Evolutionary conservation across 2,329 filamentous ascomycete genomes (phyloP).

Genomic region (Xylaria arbuscula): DNA sequence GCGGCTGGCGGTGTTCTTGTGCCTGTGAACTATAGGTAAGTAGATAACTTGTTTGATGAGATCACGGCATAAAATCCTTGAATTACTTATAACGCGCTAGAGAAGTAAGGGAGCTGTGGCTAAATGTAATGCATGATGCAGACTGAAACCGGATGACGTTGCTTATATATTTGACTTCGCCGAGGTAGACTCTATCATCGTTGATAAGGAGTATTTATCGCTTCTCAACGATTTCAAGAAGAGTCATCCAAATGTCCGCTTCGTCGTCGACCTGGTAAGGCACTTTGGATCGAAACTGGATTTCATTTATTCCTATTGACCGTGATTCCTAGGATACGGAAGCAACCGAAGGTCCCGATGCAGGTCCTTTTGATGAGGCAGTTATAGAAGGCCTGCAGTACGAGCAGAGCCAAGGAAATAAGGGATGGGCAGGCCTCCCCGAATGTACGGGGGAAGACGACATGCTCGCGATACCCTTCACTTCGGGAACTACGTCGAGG

Average conservation of each 20-base stretch:
- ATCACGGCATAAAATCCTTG: too few relatives aligned
- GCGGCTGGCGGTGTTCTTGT: constrained; percentile 85
- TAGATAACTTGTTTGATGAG: not conserved
- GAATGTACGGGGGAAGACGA: constrained; percentile 81
- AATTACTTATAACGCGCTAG: not conserved
- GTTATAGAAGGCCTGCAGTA: constrained; percentile 81
- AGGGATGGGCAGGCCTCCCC: constrained; percentile 81
- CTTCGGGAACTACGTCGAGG: constrained; percentile 88
- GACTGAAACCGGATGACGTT: constrained; percentile 75
- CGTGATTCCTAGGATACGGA: constrained; percentile 75
- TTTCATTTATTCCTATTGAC: constrained; percentile 7
- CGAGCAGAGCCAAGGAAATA: constrained; percentile 72
- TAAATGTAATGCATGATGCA: constrained; percentile 27
- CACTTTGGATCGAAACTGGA: not conserved
- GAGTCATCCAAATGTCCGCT: constrained; percentile 69
- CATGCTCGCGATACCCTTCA: constrained; percentile 89
- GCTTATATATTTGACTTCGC: constrained; percentile 89
- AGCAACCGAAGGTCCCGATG: constrained; percentile 75
- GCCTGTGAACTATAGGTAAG: constrained; percentile 64
- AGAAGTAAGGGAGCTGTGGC: not conserved
- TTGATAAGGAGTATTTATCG: constrained; percentile 80
- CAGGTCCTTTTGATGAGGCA: constrained; percentile 84
- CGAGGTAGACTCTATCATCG: constrained; percentile 87
- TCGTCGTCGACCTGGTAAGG: constrained; percentile 77
- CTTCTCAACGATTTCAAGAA: constrained; percentile 75